Evolutionary conservation across 2,329 filamentous ascomycete genomes (phyloP).

Genomic region (Elsinoe necatrix): DNA sequence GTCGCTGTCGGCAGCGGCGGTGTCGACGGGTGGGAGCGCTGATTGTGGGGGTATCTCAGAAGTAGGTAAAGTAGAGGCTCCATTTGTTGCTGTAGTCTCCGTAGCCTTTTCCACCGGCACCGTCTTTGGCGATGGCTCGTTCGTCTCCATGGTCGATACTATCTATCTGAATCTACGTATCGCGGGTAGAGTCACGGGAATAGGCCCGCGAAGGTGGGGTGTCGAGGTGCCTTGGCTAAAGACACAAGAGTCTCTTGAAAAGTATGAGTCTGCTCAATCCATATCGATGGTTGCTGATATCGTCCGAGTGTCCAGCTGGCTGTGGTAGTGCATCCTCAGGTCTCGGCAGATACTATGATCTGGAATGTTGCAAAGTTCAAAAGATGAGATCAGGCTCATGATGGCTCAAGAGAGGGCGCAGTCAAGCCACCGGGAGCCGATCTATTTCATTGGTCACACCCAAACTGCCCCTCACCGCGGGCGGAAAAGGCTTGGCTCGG

Average conservation of each 20-base stretch:
- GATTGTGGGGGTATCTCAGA: slow-evolving; percentile 4
- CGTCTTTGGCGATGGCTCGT: slow-evolving; percentile 11
- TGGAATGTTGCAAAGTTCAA: neutral
- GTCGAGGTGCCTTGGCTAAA: neutral
- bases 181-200: neutral
- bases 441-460: slow-evolving; percentile 6
- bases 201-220: neutral
- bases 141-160: neutral
- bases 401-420: slow-evolving; percentile 3
- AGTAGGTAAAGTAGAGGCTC: neutral
- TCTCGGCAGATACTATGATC: too few relatives aligned
- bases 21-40: neutral
- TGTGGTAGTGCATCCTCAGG: neutral
- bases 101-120: neutral
- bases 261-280: neutral
- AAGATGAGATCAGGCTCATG: slow-evolving; percentile 7
- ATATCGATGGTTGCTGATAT: neutral
- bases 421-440: neutral
- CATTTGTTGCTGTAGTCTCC: neutral
- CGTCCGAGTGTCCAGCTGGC: neutral
- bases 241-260: neutral
- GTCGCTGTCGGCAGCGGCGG: too few relatives aligned
- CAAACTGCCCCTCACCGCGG: neutral
- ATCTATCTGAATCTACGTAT: neutral
- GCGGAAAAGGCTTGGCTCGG: neutral